These are phyloP conservation scores for Fusarium sp. DNA, from an alignment of 2,329 filamentous ascomycete genomes.

Conservation along the genomic window DNA sequence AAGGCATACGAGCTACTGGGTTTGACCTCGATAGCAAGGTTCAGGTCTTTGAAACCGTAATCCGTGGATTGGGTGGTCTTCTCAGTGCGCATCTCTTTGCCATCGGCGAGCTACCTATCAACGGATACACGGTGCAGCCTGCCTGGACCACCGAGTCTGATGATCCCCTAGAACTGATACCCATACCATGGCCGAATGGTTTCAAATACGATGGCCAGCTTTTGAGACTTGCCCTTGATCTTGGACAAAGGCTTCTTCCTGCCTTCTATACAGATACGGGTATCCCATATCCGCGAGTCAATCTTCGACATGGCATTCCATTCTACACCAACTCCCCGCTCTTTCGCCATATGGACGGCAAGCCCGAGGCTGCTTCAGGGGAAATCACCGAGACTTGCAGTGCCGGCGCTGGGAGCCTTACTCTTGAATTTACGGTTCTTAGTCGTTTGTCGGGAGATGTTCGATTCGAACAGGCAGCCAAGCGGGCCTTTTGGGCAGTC, in stretches of 20 bases:
- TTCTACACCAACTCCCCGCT: conserved; percentile 91
- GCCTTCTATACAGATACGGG: conserved; percentile 93
- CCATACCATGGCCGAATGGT: conserved; percentile 79
- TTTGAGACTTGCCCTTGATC: conserved; percentile 86
- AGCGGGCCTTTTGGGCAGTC: conserved; percentile 96
- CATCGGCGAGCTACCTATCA: conserved; percentile 87
- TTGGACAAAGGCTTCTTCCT: conserved; percentile 85
- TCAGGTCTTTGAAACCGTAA: conserved; percentile 98
- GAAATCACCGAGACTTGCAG: conserved; percentile 98
- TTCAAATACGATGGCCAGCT: conserved; percentile 91
- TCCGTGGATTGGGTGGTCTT: conserved; percentile 89
- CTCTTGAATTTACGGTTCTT: conserved; percentile 91
- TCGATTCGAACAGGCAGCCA: conserved; percentile 89
- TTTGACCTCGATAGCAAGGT: conserved; percentile 99
- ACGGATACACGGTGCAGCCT: conserved; percentile 72
- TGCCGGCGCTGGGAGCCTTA: conserved; percentile 93
- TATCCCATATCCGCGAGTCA: conserved; percentile 94
- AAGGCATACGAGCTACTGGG: conserved; percentile 78
- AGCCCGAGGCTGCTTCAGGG: conserved; percentile 48
- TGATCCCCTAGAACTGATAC: conserved; percentile 59
- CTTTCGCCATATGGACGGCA: conserved; percentile 63
- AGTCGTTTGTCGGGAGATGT: conserved; percentile 87
- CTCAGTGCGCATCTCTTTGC: conserved; percentile 95
- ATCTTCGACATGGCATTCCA: conserved; percentile 88
- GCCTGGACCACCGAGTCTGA: conserved; percentile 42